Conservation (phyloP, 768 basidiomycete genomes). For the Pisolithus tinctorius region DNA sequence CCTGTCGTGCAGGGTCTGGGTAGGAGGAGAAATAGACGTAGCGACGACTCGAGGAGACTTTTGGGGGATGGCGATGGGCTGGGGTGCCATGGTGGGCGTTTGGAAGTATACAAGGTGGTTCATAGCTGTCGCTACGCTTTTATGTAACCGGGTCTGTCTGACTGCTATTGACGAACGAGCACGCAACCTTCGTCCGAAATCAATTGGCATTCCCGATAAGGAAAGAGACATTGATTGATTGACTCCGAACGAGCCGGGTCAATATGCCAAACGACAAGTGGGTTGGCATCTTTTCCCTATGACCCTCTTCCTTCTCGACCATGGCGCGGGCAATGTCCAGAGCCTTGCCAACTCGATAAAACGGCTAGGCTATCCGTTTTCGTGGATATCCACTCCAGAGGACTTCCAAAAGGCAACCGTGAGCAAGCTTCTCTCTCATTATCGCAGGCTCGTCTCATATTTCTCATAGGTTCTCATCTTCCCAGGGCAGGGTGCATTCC, state of each 20-base stretch:
- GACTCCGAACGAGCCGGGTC: neutral
- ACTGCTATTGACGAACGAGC: neutral
- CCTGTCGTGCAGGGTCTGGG: slow-evolving; percentile 39
- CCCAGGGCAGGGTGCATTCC: slow-evolving; percentile 94
- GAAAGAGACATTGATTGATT: neutral
- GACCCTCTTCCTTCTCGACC: slow-evolving; percentile 86
- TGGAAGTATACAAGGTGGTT: slow-evolving; percentile 7
- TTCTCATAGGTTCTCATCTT: slow-evolving; percentile 79
- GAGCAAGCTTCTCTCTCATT: slow-evolving; percentile 32
- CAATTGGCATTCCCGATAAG: slow-evolving; percentile 4
- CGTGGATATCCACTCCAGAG: slow-evolving; percentile 75
- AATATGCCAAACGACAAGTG: neutral
- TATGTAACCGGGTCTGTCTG: neutral
- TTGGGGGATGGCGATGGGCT: slow-evolving; percentile 39
- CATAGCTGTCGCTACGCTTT: slow-evolving; percentile 8
- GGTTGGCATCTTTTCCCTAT: slow-evolving; percentile 18
- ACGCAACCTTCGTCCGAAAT: slow-evolving; percentile 2
- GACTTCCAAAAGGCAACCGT: slow-evolving; percentile 91
- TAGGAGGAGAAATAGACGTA: slow-evolving; percentile 49
- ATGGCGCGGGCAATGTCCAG: slow-evolving; percentile 93
- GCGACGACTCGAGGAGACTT: slow-evolving; percentile 30
- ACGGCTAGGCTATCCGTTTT: slow-evolving; percentile 77
- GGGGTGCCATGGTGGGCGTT: slow-evolving; percentile 34
- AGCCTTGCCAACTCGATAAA: slow-evolving; percentile 89
- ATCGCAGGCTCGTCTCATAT: neutral